Percentiles rank a stretch among this genome's conserved stretches.
These are phyloP conservation scores for Salix brachista DNA, from an alignment of 345 rosid species.

Conservation along the genomic window DNA sequence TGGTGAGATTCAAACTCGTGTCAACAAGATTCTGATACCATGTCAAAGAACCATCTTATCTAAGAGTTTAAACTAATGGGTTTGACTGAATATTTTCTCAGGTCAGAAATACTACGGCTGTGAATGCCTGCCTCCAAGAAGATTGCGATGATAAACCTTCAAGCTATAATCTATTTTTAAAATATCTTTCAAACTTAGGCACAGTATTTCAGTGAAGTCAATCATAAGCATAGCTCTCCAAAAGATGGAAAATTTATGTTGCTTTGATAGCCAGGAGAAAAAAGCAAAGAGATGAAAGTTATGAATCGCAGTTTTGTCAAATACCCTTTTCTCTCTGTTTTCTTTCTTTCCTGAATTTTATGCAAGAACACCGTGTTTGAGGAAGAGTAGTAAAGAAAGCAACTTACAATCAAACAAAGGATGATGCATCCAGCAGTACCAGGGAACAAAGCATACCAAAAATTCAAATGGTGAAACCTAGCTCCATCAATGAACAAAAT, in stretches of 20 bases:
- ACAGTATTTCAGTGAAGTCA: too few species aligned
- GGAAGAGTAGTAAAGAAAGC: background rate
- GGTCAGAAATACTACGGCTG: background rate
- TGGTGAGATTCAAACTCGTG: too few species aligned
- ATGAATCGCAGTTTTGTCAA: background rate
- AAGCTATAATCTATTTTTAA: too few species aligned
- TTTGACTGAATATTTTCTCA: background rate
- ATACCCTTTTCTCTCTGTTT: background rate
- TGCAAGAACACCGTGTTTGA: background rate
- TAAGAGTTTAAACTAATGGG: too few species aligned
- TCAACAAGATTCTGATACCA: too few species aligned
- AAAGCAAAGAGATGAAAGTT: background rate
- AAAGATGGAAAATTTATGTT: too few species aligned
- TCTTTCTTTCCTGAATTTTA: background rate
- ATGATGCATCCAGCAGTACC: conserved; percentile 82
- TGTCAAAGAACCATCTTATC: too few species aligned
- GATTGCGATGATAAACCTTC: background rate
- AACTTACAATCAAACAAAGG: conserved; percentile 68
- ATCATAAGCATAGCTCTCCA: too few species aligned
- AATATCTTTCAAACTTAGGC: background rate
- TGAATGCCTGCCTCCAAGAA: background rate
- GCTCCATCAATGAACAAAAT: conserved; percentile 81
- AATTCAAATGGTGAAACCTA: conserved; percentile 63
- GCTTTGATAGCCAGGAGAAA: too few species aligned
- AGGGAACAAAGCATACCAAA: conserved; percentile 82